Conservation (phyloP, 768 basidiomycete species). For the Termitomyces heimii region DNA sequence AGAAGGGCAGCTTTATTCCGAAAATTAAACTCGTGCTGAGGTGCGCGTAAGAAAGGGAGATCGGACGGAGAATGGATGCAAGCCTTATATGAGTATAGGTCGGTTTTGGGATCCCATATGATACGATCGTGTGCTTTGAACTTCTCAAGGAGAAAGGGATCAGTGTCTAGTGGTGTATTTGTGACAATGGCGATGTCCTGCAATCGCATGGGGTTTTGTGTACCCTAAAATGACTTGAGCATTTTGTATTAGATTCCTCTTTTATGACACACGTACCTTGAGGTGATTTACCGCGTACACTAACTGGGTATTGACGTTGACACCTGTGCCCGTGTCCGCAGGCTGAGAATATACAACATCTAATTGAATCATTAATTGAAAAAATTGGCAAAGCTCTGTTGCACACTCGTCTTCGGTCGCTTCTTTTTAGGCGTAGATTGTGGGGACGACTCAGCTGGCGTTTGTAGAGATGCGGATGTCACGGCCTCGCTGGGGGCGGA, state of each 20-base stretch:
- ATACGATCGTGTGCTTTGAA: slow-evolving; percentile 81
- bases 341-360: slow-evolving; percentile 85
- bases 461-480: slow-evolving; percentile 13
- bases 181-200: slow-evolving; percentile 85
- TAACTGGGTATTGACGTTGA: slow-evolving; percentile 81
- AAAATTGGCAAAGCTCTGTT: slow-evolving; percentile 9
- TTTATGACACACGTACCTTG: slow-evolving; percentile 43
- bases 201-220: slow-evolving; percentile 77
- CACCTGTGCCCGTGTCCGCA: slow-evolving; percentile 76
- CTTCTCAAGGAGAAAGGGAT: slow-evolving; percentile 66
- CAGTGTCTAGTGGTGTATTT: slow-evolving; percentile 70
- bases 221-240: slow-evolving; percentile 32
- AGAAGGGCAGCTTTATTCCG: slow-evolving; percentile 79
- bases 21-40: slow-evolving; percentile 83
- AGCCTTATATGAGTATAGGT: slow-evolving; percentile 84
- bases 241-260: neutral
- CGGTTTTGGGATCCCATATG: slow-evolving; percentile 74
- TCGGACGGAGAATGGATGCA: slow-evolving; percentile 12
- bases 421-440: slow-evolving; percentile 46
- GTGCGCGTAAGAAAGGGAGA: neutral
- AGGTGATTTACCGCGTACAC: slow-evolving; percentile 80
- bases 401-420: slow-evolving; percentile 61
- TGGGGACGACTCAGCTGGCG: slow-evolving; percentile 16
- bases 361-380: slow-evolving; percentile 22
- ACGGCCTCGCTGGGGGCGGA: slow-evolving; percentile 18